These are phyloP conservation scores for Phoma sp. DNA, from an alignment of 2,329 filamentous ascomycete species.

Conservation along the genomic window DNA sequence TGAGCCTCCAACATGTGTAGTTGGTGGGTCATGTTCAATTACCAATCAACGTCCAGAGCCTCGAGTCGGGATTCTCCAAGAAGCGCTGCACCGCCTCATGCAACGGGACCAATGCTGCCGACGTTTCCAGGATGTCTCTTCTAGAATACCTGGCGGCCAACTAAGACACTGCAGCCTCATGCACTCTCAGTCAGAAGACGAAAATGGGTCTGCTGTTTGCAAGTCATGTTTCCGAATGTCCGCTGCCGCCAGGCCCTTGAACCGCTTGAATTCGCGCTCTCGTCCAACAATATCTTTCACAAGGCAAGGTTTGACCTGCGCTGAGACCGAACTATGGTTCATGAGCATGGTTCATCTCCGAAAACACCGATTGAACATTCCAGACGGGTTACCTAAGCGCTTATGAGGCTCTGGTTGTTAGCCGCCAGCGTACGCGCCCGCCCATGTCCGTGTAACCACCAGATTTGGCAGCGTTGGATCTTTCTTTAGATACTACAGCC, in stretches of 20 bases:
- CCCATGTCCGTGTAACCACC: slow-evolving; percentile 9
- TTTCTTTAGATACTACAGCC: slow-evolving; percentile 17
- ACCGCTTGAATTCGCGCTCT: slow-evolving; percentile 17
- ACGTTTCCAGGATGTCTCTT: slow-evolving; percentile 18
- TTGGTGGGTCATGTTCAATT: slow-evolving; percentile 5
- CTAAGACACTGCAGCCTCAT: slow-evolving; percentile 24
- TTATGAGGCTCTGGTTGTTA: slow-evolving; percentile 37
- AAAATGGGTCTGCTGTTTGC: slow-evolving; percentile 17
- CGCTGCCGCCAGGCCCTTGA: slow-evolving; percentile 21
- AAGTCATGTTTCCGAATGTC: slow-evolving; percentile 24
- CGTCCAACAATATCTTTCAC: slow-evolving; percentile 16
- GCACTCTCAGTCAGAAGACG: slow-evolving; percentile 22
- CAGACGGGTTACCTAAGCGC: slow-evolving; percentile 23
- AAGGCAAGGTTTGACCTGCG: slow-evolving; percentile 20
- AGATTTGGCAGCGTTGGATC: slow-evolving; percentile 9
- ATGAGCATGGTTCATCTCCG: slow-evolving; percentile 12
- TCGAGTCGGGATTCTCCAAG: slow-evolving; percentile 26
- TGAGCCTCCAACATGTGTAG: slow-evolving; percentile 6
- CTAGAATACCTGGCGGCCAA: slow-evolving; percentile 27
- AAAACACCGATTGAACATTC: slow-evolving; percentile 22
- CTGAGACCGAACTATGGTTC: slow-evolving; percentile 17
- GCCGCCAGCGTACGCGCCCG: slow-evolving; percentile 6
- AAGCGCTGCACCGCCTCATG: slow-evolving; percentile 43
- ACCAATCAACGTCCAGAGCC: slow-evolving; percentile 27
- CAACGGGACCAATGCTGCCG: slow-evolving; percentile 19